phyloP scores from a whole-genome alignment of 306 rosid genomes.

The Lathyrus oleraceus region DNA sequence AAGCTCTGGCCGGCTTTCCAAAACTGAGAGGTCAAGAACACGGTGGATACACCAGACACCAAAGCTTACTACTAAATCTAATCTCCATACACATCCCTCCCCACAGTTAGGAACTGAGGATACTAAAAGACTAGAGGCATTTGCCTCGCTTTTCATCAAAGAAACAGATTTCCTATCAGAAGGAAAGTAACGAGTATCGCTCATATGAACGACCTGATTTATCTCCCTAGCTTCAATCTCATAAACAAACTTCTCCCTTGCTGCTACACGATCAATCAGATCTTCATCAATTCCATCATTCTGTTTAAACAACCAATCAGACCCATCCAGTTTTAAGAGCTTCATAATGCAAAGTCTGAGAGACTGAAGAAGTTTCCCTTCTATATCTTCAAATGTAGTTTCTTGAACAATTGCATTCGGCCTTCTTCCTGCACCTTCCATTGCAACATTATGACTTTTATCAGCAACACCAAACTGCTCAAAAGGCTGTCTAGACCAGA shows the following conservation, averaged over 20 bases:
- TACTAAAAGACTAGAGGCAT: slow-evolving; percentile 41
- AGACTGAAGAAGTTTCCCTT: slow-evolving; percentile 77
- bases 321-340: slow-evolving; percentile 88
- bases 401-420: slow-evolving; percentile 47
- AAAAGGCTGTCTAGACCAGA: slow-evolving; percentile 90
- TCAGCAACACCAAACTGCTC: slow-evolving; percentile 87
- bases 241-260: slow-evolving; percentile 72
- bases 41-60: slow-evolving; percentile 99
- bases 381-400: slow-evolving; percentile 53
- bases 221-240: slow-evolving; percentile 79
- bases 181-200: slow-evolving; percentile 53
- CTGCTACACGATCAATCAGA: slow-evolving; percentile 83
- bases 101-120: slow-evolving; percentile 84
- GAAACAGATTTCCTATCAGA: slow-evolving; percentile 57
- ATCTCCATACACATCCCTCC: slow-evolving; percentile 88
- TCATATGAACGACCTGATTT: slow-evolving; percentile 43
- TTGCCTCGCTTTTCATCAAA: slow-evolving; percentile 33
- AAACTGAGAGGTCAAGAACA: slow-evolving; percentile 77
- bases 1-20: slow-evolving; percentile 99
- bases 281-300: slow-evolving; percentile 94
- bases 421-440: slow-evolving; percentile 48
- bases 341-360: slow-evolving; percentile 76
- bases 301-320: slow-evolving; percentile 88
- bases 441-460: slow-evolving; percentile 45
- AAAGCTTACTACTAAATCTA: slow-evolving; percentile 79